Evolutionary conservation across 176 grass and related monocot genomes (phyloP), one percentile per base, ranked within the genome.

Genomic region (Pontederia paniculata): DNA sequence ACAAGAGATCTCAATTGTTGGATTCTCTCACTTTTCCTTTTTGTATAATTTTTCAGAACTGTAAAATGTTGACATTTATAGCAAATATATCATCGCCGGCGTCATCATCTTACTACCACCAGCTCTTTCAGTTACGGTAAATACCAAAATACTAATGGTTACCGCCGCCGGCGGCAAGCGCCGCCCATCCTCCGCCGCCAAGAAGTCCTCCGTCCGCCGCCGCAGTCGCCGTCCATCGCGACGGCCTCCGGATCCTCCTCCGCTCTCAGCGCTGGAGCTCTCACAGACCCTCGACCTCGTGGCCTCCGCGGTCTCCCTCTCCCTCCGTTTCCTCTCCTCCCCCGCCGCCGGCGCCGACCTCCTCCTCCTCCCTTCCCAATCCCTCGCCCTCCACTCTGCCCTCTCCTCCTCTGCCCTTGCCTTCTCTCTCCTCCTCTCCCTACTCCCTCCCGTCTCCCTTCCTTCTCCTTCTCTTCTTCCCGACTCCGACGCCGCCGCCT

Each of bases 401-500:
- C 70, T 74, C 44, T 81, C 73, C 57, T 63, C 70, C 62, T 60
- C 74, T 0, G 63, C 67, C 17, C 80, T 78, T 9, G 48, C 48
- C 48, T 53, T 50, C 50, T 16, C 49, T n/a, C 44, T 21, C 60
- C 44, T 18, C 44, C 57, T 68, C 73, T 52, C 55, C 80, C 17
- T 70, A 76, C 15, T 81, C 77, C 62, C 77, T 80, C 54, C 77
- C 83, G 5, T 75, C 81, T 50, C 31, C 64, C 9, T 17, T 42
- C 13, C 80, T 77, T 44, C 70, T 84, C 61, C 77, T 77, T 19
- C 80, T 89, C 74, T 77, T 73, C 55, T 62, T 76, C 12, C 76
- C 82, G 61, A 83, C 79, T 22, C 65, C 83, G 31, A 76, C 79
- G 17, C 82, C 83, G 61, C 79, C 82, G 28, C 60, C 54, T 42